A percentile compares a stretch with the other conserved stretches of the same genome.
These are phyloP conservation scores for Phytophthora citricola DNA, from an alignment of 352 stramenopile species.

Conservation along the genomic window DNA sequence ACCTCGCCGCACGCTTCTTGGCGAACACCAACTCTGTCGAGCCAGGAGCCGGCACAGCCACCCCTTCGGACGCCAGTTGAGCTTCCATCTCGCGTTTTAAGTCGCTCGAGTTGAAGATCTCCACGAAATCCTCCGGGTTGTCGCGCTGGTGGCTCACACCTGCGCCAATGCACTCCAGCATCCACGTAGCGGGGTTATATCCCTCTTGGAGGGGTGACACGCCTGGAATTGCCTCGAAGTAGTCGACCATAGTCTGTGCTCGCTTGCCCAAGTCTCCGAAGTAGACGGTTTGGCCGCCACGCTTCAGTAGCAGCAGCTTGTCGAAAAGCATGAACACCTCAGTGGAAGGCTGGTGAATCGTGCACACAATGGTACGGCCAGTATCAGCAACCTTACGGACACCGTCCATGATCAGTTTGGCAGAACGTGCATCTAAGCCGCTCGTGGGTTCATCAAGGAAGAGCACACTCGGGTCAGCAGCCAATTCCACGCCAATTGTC, in stretches of 20 bases:
- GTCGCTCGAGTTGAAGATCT: no score
- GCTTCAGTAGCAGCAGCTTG: slow-evolving; percentile 86
- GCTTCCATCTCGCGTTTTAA: no score
- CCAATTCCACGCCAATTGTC: slow-evolving; percentile 89
- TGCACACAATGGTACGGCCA: slow-evolving; percentile 85
- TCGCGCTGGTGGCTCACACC: no score
- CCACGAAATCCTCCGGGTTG: no score
- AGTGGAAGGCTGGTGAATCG: slow-evolving; percentile 90
- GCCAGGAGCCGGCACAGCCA: no score
- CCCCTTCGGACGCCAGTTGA: no score
- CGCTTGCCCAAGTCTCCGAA: slow-evolving; percentile 80
- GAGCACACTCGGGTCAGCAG: slow-evolving; percentile 74
- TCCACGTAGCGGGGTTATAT: no score
- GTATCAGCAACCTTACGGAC: slow-evolving; percentile 58
- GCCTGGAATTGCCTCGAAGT: slow-evolving; percentile 78
- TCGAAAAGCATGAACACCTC: slow-evolving; percentile 88
- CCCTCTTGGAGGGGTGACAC: slow-evolving; percentile 43
- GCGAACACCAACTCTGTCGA: no score
- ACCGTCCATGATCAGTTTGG: slow-evolving; percentile 50
- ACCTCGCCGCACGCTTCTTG: no score
- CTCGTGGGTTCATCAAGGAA: slow-evolving; percentile 78
- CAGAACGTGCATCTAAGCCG: slow-evolving; percentile 49
- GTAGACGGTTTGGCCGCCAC: slow-evolving; percentile 82
- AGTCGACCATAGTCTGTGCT: slow-evolving; percentile 50
- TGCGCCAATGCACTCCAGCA: no score